Base-by-base conservation (phyloP, 164 flowering plant genomes). In the Protea cynaroides region DNA sequence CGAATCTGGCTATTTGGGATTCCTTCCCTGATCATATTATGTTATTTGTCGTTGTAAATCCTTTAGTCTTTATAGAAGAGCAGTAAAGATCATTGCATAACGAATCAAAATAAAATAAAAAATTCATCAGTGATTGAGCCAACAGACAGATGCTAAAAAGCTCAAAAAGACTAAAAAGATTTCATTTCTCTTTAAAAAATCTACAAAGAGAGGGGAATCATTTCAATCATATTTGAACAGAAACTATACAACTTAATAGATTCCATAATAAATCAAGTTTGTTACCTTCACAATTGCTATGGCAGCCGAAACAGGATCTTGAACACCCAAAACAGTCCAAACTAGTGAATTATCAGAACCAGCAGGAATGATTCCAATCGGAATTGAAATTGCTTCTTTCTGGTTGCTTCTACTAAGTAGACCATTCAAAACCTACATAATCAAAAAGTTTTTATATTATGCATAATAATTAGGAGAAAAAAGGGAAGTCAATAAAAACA, bases 281-380 rank as follows among this genome's bases (percentile, higher is more conserved):
- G 21, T 59, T 78, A 94, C 99, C 99, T 94, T 94, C 63, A 94
- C 99, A 69, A 94, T 94, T 65, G 97, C 80, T 69, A 94, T 72
- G 51, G 99, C 99, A 65, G 99, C 99, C 79, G 97, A 86, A 63
- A 92, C 63, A 25, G 99, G 96, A 84, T 94, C 99, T 73, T 90
- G 86, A 59, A 94, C 88, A 57, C 99, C 99, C 56, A 94, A 80
- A 74, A 94, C 96, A 70, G 99, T 94, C 97, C 97, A 94, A 71
- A 89, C 94, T 61, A 94, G 82, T 43, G 99, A 94, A 75, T 94
- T 94, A 74, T 94, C 99, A 59, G 99, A 94, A 70, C 99, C 99
- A 67, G 99, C 99, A 46, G 99, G 99, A 59, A 94, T 91, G 59
- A 94, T 94, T 69, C 99, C 99, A 74, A 94, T 86, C 37, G 99